Evolutionary conservation across 2,329 filamentous ascomycete genomes (phyloP).

Genomic region (Monilinia vaccinii-corymbosi): DNA sequence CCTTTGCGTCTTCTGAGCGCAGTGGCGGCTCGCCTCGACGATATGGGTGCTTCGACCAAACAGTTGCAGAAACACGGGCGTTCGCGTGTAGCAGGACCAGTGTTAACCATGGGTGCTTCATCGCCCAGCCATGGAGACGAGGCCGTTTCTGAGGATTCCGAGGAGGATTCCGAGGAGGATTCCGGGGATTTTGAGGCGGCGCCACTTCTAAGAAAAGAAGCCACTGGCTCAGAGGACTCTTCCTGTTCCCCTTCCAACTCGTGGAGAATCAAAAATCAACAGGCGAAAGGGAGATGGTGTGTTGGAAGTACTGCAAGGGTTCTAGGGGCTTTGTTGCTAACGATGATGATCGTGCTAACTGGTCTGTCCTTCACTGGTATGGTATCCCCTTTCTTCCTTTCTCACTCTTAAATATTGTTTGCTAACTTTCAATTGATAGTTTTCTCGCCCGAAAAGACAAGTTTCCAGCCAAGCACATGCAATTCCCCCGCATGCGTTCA

Average conservation of each 20-base stretch:
- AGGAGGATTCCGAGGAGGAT: constrained; percentile 10
- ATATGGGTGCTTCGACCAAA: constrained; percentile 18
- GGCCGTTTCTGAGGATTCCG: constrained; percentile 1
- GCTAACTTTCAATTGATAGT: constrained; percentile 10
- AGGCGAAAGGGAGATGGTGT: constrained; percentile 11
- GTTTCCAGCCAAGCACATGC: constrained; percentile 33
- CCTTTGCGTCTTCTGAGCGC: constrained; percentile 15
- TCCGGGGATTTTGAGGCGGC: constrained; percentile 14
- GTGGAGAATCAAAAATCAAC: not conserved
- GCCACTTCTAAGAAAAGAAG: constrained; percentile 18
- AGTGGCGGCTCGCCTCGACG: constrained; percentile 17
- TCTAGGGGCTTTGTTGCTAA: constrained; percentile 17
- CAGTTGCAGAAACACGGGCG: not conserved
- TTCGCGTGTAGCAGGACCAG: not conserved
- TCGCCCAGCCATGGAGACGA: not conserved
- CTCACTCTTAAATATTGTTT: not conserved
- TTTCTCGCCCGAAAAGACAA: constrained; percentile 12
- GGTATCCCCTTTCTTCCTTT: not conserved
- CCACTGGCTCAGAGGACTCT: constrained; percentile 1
- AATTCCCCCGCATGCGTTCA: constrained; percentile 52
- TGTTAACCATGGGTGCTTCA: not conserved
- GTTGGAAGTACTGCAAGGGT: constrained; percentile 21
- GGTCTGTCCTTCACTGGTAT: constrained; percentile 16
- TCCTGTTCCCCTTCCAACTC: not conserved
- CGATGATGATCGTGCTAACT: constrained; percentile 23